Evolutionary conservation across 1,284 basidiomycete species (phyloP).

Genomic region (Meira nashicola): DNA sequence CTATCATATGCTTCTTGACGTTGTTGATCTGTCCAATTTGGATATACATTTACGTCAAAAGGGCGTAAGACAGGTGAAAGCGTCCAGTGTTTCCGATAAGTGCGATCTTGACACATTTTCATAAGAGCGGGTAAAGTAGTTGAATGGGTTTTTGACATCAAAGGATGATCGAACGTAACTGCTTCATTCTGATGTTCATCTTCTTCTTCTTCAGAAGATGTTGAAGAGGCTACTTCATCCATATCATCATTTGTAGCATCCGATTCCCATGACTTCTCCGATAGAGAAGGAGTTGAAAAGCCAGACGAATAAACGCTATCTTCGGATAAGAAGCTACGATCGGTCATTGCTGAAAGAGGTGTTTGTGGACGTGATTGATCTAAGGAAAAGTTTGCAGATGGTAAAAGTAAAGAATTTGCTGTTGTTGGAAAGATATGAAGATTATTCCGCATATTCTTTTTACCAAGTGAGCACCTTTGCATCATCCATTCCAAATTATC

Average conservation of each 20-base stretch:
- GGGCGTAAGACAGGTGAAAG: neutral
- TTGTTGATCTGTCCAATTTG: too few species aligned
- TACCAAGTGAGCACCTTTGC: neutral
- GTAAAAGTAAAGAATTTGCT: too few species aligned
- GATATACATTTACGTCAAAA: neutral
- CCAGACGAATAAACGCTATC: too few species aligned
- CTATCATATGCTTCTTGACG: too few species aligned
- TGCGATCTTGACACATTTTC: neutral
- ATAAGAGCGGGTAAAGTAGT: neutral
- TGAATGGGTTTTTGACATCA: neutral
- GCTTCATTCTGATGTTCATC: neutral
- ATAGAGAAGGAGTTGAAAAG: neutral
- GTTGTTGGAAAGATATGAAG: too few species aligned
- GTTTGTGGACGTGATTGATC: too few species aligned
- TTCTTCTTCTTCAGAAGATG: neutral
- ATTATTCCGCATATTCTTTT: too few species aligned
- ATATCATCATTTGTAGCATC: neutral
- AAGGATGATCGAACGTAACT: neutral
- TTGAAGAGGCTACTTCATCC: neutral
- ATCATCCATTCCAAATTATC: constrained; percentile 48
- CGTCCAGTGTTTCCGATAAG: neutral
- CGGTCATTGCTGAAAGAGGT: too few species aligned
- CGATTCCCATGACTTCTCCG: neutral
- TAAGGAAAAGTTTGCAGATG: too few species aligned
- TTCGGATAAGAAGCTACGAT: too few species aligned